Base-by-base conservation (phyloP, 2,329 filamentous ascomycete species). In the Neonectria sp. region DNA sequence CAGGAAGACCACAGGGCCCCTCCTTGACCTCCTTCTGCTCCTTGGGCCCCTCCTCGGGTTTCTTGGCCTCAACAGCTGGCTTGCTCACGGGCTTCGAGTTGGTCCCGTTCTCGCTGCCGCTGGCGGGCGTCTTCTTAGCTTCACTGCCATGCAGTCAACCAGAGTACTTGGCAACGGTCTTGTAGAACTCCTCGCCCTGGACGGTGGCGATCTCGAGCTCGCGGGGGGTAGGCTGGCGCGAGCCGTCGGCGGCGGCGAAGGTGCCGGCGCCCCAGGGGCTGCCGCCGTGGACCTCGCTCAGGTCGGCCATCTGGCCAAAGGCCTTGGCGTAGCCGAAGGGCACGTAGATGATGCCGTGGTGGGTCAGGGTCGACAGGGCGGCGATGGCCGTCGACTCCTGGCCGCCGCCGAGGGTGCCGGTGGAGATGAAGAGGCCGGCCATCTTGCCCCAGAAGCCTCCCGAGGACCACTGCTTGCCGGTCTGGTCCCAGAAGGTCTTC, bases 321-420 rank as follows among this genome's bases (percentile, higher is more conserved):
- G 90, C 84, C 76, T 91, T 93, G 84, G 93, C 92, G 87, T 97
- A 98, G 63, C 96, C 96, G 61, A 98, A 88, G 55, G 96, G 96
- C n/a, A 98, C 95, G 82, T 92, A 98, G 86, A 96, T 92, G 85
- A 98, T 92, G 78, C 96, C 96, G 86, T 98, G 96, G 85, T 98
- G 96, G 68, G 91, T 82, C 61, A 98, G 86, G 21, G 95, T 98
- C 78, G 91, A 94, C 89, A 98, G 90, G 79, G 92, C 85, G 37
- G 91, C 87, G 71, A 98, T 85, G 74, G 89, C 92, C 55, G 96
- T 99, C 64, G 90, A 91, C 86, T 99, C 96, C 86, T 99, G 96
- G 71, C 96, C 96, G 80, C 96, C 96, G 69, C 96, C 96, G 62
- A 86, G 86, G 64, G 91, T 92, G 68, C 86, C 95, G n/a, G 94